phyloP scores from a whole-genome alignment of 257 asterid species.

The Ehretia macrophylla region DNA sequence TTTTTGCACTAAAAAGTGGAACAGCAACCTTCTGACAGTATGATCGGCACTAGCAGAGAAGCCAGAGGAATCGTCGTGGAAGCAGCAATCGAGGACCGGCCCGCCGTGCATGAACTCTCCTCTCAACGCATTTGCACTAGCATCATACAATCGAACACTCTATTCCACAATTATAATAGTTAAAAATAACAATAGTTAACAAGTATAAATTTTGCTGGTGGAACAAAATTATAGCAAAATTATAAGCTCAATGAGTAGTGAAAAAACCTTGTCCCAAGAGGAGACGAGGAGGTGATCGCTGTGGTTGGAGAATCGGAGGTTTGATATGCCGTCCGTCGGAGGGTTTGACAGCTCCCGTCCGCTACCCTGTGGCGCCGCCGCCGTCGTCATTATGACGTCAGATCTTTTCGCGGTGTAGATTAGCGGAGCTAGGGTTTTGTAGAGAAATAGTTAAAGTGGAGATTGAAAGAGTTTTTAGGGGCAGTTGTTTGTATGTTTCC shows the following conservation, averaged over 20 bases:
- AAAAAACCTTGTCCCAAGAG: slow-evolving; percentile 77
- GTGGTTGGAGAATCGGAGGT: slow-evolving; percentile 83
- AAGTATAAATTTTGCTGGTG: background rate
- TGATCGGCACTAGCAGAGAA: slow-evolving; percentile 78
- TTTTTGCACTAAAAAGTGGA: background rate
- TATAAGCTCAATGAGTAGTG: background rate
- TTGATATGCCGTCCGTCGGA: slow-evolving; percentile 74
- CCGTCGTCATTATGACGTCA: slow-evolving; percentile 53
- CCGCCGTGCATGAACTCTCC: slow-evolving; percentile 90
- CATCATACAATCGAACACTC: slow-evolving; percentile 87
- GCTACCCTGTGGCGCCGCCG: slow-evolving; percentile 37
- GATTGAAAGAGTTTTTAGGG: background rate
- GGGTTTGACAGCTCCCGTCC: slow-evolving; percentile 62
- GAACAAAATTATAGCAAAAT: background rate
- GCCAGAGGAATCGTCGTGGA: slow-evolving; percentile 89
- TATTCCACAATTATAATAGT: slow-evolving; percentile 7
- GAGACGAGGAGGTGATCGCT: slow-evolving; percentile 78
- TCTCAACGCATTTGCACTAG: slow-evolving; percentile 69
- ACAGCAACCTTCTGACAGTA: slow-evolving; percentile 66
- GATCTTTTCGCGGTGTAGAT: background rate
- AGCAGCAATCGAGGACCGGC: slow-evolving; percentile 83
- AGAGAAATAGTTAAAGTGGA: background rate
- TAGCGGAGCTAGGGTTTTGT: background rate
- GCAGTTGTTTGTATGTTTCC: too few species aligned
- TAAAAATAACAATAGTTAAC: background rate